A percentile compares a stretch with the other conserved stretches of the same genome.
Conservation (phyloP, 768 basidiomycete genomes). For the Tephrocybe rancida region DNA sequence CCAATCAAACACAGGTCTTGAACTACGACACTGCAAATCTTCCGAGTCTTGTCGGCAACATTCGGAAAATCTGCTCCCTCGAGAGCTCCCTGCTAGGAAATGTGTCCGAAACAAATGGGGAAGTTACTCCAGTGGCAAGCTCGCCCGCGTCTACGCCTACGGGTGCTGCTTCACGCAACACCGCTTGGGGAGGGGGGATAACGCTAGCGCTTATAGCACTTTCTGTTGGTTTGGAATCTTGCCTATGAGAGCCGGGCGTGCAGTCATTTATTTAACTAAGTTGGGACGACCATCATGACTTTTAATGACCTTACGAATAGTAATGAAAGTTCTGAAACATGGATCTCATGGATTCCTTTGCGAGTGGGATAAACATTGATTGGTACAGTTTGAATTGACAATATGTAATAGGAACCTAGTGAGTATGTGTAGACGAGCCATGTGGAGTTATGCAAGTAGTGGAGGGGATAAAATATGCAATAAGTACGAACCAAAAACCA, state of each 20-base stretch:
- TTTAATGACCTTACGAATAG: conserved; percentile 8
- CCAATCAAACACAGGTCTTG: conserved; percentile 57
- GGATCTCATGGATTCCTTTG: no score
- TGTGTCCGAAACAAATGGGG: conserved; percentile 45
- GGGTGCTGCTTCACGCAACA: conserved; percentile 19
- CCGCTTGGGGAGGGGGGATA: neutral
- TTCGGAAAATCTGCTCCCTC: conserved; percentile 54
- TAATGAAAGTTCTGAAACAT: no score
- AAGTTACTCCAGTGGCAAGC: conserved; percentile 16
- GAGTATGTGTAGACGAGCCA: neutral
- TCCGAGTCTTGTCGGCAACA: conserved; percentile 48
- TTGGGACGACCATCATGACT: conserved; percentile 4
- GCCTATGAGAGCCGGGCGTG: neutral
- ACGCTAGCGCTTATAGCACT: conserved; percentile 1
- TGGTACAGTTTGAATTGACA: neutral
- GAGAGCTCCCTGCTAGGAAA: conserved; percentile 55
- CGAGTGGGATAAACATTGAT: no score
- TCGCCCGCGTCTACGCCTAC: conserved; percentile 28
- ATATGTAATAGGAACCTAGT: conserved; percentile 1
- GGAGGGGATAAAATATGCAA: neutral
- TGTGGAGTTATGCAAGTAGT: neutral
- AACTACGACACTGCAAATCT: conserved; percentile 40
- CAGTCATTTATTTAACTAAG: no score
- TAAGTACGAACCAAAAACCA: neutral
- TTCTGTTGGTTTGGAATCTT: conserved; percentile 3